Evolutionary conservation across 345 rosid species (phyloP), one percentile per base, ranked within the genome.

Genomic region (Excoecaria cochinchinensis): DNA sequence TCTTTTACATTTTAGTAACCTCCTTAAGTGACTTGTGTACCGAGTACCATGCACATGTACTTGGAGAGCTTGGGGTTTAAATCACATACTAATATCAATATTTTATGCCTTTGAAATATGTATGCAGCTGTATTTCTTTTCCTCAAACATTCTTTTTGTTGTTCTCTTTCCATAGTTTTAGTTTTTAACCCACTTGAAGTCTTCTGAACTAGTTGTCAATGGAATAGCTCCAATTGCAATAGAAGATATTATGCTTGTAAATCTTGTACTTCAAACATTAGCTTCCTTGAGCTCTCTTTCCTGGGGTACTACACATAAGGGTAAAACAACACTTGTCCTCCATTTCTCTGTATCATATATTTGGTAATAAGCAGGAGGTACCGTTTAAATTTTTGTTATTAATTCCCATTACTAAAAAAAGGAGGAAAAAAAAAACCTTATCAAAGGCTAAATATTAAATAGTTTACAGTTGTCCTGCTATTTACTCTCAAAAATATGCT

Each of bases 401-500:
- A 25, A 24, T 6, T 15, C 56, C 57, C 16, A 24, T 19, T 21
- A 14, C 19, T 16, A 68, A 67, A 67, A 44, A 56, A n/a, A 6
- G 12, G 6, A 6, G 0, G 5, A 44, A 44, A 44, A 44, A 5
- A 9, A 4, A 44, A 44, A 44, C n/a, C n/a, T n/a, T 78, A 16
- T 60, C n/a, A 3, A 21, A 71, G 53, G 52, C 50, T 12, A 56
- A 57, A 1, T 21, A 1, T 44, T n/a, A 31, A 24, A 21, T 46
- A 12, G 12, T 22, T 70, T 44, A 24, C 46, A 22, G 10, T 58
- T 19, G 46, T 50, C 31, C 48, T 61, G 50, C 36, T 24, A 67
- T 22, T 38, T 22, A 19, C 58, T 56, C 22, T 48, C n/a, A 31
- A 52, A 15, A 19, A 57, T 59, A 64, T 76, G 70, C 73, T 72